Base-by-base conservation (phyloP, 495 filamentous ascomycete species). In the Pseudotulostoma volvatum region DNA sequence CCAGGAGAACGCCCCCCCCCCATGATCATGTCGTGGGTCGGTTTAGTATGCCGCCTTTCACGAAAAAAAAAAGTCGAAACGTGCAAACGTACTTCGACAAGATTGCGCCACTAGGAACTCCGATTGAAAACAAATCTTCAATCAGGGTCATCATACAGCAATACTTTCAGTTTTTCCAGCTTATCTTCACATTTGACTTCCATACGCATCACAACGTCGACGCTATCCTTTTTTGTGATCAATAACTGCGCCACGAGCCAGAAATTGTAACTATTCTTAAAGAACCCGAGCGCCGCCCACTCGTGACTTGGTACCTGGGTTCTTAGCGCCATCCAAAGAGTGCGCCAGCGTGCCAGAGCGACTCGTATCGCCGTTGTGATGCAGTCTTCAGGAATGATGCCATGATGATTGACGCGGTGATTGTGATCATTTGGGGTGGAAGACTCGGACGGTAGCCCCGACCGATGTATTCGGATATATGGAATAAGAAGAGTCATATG, bases 151-250 rank as follows among this genome's bases (percentile, higher is more conserved):
- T 67, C 61, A 37, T 49, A 41, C n/a, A 66, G 37, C 17, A 66
- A 41, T 1, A 67, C 60, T 31, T 59, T 63, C 36, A 67, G 42
- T 43, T 62, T 61, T 41, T 62, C 51, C 18, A 67, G 41, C 41
- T 67, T 67, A 39, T 67, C 63, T 38, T 64, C 61, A 14, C 63
- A 67, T 35, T 57, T 54, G n/a, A 67, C 61, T 36, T 67, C 63
- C 60, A 65, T 63, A 30, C 48, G 50, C 60, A 67, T 63, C 1
- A 67, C 51, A 11, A 67, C 58, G 31, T 67, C 63, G 11, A 67
- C 55, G 16, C 58, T 58, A 40, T 63, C 55, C 38, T 64, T 64
- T n/a, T 60, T 58, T n/a, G 61, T 67, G 36, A 64, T 61, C 1
- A 67, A 52, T 2, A 67, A 44, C 18, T 61, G 55, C 16, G 61